Base-by-base conservation (phyloP, 345 rosid genomes). In the Sonneratia caseolaris region DNA sequence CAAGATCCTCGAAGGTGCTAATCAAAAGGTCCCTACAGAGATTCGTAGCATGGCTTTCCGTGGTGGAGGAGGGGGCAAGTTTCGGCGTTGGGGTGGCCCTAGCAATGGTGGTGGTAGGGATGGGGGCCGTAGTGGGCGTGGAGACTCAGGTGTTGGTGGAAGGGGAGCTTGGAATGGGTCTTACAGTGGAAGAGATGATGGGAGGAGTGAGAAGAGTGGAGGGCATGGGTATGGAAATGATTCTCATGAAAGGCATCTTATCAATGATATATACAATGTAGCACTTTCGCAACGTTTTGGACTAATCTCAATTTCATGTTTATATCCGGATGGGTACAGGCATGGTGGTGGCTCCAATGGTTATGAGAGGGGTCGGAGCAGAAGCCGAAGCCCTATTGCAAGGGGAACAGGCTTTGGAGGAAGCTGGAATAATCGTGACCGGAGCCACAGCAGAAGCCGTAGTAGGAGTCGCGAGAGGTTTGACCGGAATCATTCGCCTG, bases 1-100 rank as follows among this genome's bases (percentile, higher is more conserved):
- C 66, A 95, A 95, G 80, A 79, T 95, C 70, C 78, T 95, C 72
- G 98, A 92, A 82, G 99, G 98, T 75, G 97, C 99, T 71, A 88
- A 82, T 82, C 99, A 95, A 79, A 76, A 71, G 71, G 97, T 95
- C 61, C 92, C 99, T 53, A 80, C 89, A 51, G 92, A 95, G 77
- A 83, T 95, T 72, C 96, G 94, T 43, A 91, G 82, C 37, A 80
- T 95, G 90, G 98, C 99, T 74, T 76, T 90, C 69, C 94, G 94
- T 18, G 86, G 97, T 79, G 88, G 93, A 67, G 70, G 70, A 19
- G 70, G 70, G 84, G 83, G 85, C 74, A 87, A 79, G 81, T 84
- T 72, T 76, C 86, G 94, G 71, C 92, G 94, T 1, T 92, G 99
- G 98, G 89, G 84, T 64, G 77, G 80, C 68, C 78, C 85, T 37